Evolutionary conservation across 495 filamentous ascomycete genomes (phyloP), one percentile per base, ranked within the genome.

Genomic region (Platismatia glauca): DNA sequence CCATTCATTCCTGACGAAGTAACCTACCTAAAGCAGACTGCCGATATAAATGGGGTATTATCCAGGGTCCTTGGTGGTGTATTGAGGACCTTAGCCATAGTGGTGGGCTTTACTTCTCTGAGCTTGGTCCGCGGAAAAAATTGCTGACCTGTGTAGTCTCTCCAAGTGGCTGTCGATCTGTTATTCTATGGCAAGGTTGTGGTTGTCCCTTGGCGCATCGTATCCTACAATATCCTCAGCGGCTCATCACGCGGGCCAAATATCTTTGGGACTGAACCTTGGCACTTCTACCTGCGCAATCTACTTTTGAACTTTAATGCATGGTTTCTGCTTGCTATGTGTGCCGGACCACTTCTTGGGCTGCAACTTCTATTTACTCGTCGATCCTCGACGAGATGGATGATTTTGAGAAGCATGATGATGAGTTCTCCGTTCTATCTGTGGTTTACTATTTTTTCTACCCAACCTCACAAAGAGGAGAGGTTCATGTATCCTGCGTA

Each of bases 401-500:
- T 77, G 7, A 62, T 79, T 20, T 75, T 92, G 39, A 85, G 90
- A 34, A 89, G 84, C n/a, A 65, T 93, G 55, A 82, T 90, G 37
- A 86, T 93, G 68, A 76, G 89, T 56, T 74, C 84, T 2, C 93
- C 95, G 0, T 93, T 97, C 74, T 97, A 97, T 71, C 81, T 96
- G 72, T 99, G 95, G 95, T 82, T 97, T 31, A 83, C 73, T 9
- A 93, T 97, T 60, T 97, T 99, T 75, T 89, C 90, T 5, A 71
- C 86, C 13, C 94, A 97, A 70, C 86, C 94, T 24, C 95, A 99
- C 79, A 99, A 99, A 69, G 95, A 99, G 73, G 95, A 99, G 71
- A 80, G 95, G 11, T 99, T 99, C 77, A 97, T 99, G 91, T 97
- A 95, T 72, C 93, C 93, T 0, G 87, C 86, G 29, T 99, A 99